phyloP scores from a whole-genome alignment of 1,139 yeast genomes.

The Yamadazyma blattariae region DNA sequence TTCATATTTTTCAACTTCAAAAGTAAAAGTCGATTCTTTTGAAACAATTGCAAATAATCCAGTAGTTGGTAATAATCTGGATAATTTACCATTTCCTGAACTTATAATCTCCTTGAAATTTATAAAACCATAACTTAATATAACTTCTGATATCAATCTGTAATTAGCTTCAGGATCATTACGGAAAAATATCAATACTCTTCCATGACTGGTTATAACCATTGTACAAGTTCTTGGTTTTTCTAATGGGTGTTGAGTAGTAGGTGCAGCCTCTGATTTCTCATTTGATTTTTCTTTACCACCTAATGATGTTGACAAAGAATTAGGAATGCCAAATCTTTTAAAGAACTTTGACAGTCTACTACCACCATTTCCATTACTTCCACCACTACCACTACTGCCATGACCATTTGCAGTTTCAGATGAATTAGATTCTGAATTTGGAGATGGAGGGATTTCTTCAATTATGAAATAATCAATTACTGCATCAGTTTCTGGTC shows the following conservation, averaged over 20 bases:
- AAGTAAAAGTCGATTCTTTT: constrained; percentile 42
- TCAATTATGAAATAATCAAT: constrained; percentile 24
- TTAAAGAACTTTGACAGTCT: constrained; percentile 23
- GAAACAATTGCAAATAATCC: constrained; percentile 58
- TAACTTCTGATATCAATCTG: constrained; percentile 48
- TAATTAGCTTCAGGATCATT: constrained; percentile 28
- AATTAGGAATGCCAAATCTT: constrained; percentile 25
- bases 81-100: constrained; percentile 27
- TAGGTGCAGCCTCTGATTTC: constrained; percentile 11
- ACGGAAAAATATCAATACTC: constrained; percentile 48
- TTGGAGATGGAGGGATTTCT: constrained; percentile 13
- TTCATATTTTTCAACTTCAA: constrained; percentile 58
- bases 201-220: constrained; percentile 54
- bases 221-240: constrained; percentile 44
- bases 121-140: constrained; percentile 45
- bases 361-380: neutral
- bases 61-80: constrained; percentile 34
- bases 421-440: constrained; percentile 3
- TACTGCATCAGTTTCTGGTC: constrained; percentile 30
- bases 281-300: constrained; percentile 2
- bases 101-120: constrained; percentile 54
- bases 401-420: constrained; percentile 2
- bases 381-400: neutral
- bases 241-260: constrained; percentile 29
- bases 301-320: neutral